Conservation (phyloP, 2,329 filamentous ascomycete genomes). For the Aureobasidium sp. region DNA sequence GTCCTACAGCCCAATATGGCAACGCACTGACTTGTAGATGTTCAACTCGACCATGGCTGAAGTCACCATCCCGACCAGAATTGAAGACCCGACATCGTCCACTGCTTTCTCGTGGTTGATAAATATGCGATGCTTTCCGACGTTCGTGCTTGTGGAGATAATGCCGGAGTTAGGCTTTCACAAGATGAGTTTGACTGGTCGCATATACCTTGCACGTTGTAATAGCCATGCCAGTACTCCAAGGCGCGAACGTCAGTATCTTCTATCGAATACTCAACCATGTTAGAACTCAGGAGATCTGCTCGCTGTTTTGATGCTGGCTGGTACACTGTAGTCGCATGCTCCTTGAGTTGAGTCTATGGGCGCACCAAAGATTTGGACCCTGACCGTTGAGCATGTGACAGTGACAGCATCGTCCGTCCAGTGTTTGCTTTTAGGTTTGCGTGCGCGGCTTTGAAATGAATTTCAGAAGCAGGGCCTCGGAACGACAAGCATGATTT, state of each 20-base stretch:
- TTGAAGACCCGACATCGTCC: neutral
- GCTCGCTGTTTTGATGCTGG: neutral
- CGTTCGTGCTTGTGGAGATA: neutral
- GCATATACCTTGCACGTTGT: neutral
- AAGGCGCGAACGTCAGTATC: neutral
- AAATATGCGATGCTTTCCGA: neutral
- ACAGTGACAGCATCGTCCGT: neutral
- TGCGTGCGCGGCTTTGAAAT: neutral
- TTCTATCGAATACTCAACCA: neutral
- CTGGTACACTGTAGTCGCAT: neutral
- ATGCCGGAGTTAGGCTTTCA: neutral
- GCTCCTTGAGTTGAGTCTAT: no score
- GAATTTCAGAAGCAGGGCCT: neutral
- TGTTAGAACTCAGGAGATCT: neutral
- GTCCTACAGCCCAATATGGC: no score
- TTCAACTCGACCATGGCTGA: no score
- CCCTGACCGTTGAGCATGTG: slow-evolving; percentile 5
- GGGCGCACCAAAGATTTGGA: neutral
- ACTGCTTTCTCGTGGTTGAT: neutral
- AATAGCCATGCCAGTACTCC: neutral
- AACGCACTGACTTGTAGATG: no score
- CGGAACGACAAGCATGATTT: neutral
- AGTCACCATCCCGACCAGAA: neutral
- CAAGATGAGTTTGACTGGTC: neutral
- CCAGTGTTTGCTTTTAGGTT: neutral